Percentiles rank a stretch among this genome's conserved stretches.
Evolutionary conservation across 1,139 yeast species (phyloP).

Genomic region (Scheffersomyces segobiensis): DNA sequence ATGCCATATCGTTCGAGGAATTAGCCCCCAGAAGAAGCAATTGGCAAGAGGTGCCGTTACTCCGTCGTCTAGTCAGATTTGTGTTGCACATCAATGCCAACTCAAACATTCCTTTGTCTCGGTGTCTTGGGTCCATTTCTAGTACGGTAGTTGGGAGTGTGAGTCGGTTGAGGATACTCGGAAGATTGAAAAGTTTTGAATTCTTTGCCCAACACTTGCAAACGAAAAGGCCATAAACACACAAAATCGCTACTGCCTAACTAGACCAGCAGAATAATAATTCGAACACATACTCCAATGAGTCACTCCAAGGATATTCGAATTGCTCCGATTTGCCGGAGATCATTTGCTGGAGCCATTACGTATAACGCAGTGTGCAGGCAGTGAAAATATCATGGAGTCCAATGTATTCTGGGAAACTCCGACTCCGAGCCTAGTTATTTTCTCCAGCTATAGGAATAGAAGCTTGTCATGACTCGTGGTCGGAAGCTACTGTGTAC

Average conservation of each 20-base stretch:
- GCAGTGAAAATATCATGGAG: background rate
- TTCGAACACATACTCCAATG: too few relatives aligned
- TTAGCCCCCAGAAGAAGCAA: background rate
- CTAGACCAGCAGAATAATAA: background rate
- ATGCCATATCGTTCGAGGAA: background rate
- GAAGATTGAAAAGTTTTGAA: background rate
- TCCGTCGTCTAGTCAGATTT: background rate
- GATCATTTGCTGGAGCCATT: background rate
- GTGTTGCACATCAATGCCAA: background rate
- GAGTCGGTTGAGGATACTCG: background rate
- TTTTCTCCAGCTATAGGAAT: too few relatives aligned
- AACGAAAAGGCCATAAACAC: background rate
- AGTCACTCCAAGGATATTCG: background rate
- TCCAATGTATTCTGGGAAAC: background rate
- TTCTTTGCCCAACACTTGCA: background rate
- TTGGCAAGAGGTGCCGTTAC: background rate
- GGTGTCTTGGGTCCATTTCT: background rate
- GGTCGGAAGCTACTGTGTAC: too few relatives aligned
- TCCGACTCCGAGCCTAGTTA: background rate
- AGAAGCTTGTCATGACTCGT: too few relatives aligned
- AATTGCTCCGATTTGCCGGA: background rate
- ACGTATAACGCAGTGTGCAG: background rate
- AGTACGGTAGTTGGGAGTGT: background rate
- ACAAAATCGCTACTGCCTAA: background rate
- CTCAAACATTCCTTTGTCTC: background rate